phyloP scores from a whole-genome alignment of 768 basidiomycete species.

The Termitomyces sp. region DNA sequence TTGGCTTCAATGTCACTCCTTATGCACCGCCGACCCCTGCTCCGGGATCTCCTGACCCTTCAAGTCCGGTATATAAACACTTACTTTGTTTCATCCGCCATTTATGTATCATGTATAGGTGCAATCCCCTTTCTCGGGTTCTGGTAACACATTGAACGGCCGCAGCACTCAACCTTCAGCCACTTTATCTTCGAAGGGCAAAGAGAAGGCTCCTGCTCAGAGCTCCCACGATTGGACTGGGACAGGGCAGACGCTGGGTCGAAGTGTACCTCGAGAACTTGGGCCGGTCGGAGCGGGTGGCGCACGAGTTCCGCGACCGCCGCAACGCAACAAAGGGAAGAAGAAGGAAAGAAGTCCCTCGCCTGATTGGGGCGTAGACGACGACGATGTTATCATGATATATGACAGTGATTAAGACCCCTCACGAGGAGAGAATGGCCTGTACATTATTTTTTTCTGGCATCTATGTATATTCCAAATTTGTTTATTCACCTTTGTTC shows the following conservation, averaged over 20 bases:
- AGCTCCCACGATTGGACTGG: conserved; percentile 36
- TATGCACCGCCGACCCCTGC: conserved; percentile 49
- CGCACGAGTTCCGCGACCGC: conserved; percentile 39
- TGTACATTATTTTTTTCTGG: conserved; percentile 12
- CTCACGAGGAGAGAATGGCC: background rate
- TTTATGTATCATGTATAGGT: conserved; percentile 20
- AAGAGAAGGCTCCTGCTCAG: conserved; percentile 36
- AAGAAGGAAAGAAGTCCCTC: conserved; percentile 54
- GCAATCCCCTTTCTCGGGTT: conserved; percentile 50
- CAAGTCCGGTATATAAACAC: background rate
- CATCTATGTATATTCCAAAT: background rate
- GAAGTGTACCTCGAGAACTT: conserved; percentile 28
- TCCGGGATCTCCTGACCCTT: conserved; percentile 21
- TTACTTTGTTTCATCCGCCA: background rate
- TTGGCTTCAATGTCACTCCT: conserved; percentile 81
- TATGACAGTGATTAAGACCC: conserved; percentile 58
- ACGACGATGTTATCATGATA: conserved; percentile 79
- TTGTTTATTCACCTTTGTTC: background rate
- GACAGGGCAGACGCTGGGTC: conserved; percentile 46
- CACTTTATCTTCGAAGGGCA: conserved; percentile 36
- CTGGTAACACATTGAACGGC: conserved; percentile 65
- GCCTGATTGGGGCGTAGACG: conserved; percentile 83
- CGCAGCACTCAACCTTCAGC: conserved; percentile 25
- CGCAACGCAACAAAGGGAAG: conserved; percentile 29
- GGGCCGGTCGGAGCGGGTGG: conserved; percentile 52